These are phyloP conservation scores for Forsythia viridissima DNA, from an alignment of 257 asterid species.

Conservation along the genomic window DNA sequence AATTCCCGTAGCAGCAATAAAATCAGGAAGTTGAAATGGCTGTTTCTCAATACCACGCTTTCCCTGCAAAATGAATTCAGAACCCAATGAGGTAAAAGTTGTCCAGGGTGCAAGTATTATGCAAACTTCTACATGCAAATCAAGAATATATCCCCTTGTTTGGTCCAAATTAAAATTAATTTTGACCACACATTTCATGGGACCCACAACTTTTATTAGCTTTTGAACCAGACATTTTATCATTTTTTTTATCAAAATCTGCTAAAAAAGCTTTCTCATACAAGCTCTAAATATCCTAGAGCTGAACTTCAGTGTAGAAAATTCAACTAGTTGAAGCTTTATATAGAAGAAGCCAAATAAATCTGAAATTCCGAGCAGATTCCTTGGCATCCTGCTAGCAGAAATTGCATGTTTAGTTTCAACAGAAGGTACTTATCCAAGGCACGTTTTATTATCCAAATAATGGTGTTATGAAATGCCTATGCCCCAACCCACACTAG, in stretches of 20 bases:
- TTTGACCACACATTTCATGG: too few species aligned
- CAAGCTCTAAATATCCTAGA: not conserved
- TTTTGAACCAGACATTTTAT: too few species aligned
- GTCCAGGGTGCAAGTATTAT: slow-evolving; percentile 4
- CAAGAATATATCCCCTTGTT: not conserved
- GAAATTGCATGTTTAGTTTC: slow-evolving; percentile 21
- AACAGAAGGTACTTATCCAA: not conserved
- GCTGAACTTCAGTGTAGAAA: not conserved
- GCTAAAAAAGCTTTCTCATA: too few species aligned
- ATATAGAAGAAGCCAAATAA: not conserved
- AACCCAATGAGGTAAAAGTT: slow-evolving; percentile 42
- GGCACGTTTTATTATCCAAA: slow-evolving; percentile 1
- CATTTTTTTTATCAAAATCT: too few species aligned
- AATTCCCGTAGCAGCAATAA: slow-evolving; percentile 96
- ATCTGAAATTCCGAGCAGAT: slow-evolving; percentile 23
- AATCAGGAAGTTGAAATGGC: slow-evolving; percentile 96
- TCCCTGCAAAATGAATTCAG: slow-evolving; percentile 68
- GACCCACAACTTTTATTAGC: too few species aligned
- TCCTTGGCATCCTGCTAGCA: slow-evolving; percentile 19
- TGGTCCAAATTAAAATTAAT: too few species aligned
- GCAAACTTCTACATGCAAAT: not conserved
- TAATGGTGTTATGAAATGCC: slow-evolving; percentile 20
- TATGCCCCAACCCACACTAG: slow-evolving; percentile 60
- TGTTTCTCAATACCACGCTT: slow-evolving; percentile 95
- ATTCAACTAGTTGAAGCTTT: slow-evolving; percentile 11